A percentile compares a stretch with the other conserved stretches of the same genome.
phyloP scores from a whole-genome alignment of 306 rosid species.

The Potentilla sterilis region DNA sequence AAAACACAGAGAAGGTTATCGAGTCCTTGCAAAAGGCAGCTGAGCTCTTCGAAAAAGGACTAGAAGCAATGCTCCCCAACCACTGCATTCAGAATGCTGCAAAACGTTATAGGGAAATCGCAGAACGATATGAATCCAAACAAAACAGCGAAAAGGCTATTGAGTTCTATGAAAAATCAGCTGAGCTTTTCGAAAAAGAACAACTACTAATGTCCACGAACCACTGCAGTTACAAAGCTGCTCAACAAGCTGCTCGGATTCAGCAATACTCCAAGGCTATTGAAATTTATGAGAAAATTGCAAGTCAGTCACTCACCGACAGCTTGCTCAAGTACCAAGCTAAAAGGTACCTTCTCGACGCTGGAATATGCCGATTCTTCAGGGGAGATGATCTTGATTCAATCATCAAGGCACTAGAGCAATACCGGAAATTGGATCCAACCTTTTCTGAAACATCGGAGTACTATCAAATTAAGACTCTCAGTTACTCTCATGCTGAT shows the following conservation, averaged over 20 bases:
- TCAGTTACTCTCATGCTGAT: too few species aligned
- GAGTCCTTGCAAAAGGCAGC: background rate
- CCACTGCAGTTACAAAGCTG: constrained; percentile 79
- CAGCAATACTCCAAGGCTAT: constrained; percentile 66
- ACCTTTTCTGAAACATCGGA: background rate
- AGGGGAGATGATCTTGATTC: constrained; percentile 57
- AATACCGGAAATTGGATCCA: constrained; percentile 27
- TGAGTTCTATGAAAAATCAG: constrained; percentile 46
- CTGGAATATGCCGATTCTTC: constrained; percentile 79
- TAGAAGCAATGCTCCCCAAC: background rate
- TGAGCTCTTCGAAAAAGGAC: background rate
- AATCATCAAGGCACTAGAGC: constrained; percentile 29
- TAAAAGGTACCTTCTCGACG: constrained; percentile 77
- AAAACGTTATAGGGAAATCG: constrained; percentile 49
- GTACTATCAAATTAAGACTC: background rate
- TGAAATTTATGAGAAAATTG: constrained; percentile 69
- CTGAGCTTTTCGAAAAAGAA: constrained; percentile 68
- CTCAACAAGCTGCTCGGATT: constrained; percentile 71
- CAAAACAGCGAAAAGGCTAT: constrained; percentile 39
- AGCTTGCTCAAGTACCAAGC: constrained; percentile 77
- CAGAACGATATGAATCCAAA: constrained; percentile 61
- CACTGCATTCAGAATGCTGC: background rate
- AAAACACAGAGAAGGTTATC: background rate
- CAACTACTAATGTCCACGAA: constrained; percentile 62
- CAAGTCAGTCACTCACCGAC: constrained; percentile 55